Evolutionary conservation across 371 early-diverging fungal species (phyloP), one percentile per base, ranked within the genome.

Genomic region (Saksenaea oblongispora): DNA sequence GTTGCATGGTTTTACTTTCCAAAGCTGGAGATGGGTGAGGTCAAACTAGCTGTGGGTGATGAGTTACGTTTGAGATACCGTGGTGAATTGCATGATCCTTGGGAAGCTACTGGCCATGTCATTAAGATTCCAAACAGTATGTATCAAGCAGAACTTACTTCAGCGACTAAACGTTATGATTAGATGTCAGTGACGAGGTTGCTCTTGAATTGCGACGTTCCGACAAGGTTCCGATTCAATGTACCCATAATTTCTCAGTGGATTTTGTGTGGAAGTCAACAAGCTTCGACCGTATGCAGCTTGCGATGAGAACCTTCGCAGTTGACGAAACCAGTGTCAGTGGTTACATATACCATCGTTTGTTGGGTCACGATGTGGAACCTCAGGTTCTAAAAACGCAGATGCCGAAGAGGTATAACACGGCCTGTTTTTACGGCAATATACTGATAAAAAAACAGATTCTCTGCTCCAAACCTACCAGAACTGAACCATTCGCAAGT

Each of bases 261-360:
- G 98, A 99, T 64, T 98, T 96, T 85, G 96, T 99, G 11, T 99
- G 99, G 99, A 98, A 98, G 76, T 91, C 96, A 13, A 95, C 95
- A 1, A 93, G 95, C 27, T 99, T 96, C 77, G 98, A 98, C 70
- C 88, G 95, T 57, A 98, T 97, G 96, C 96, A 95, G 72, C 73
- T 84, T 51, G 96, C 98, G 2, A 91, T 97, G 92, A 95, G 94
- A 67, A 94, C 89, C 1, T 97, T 97, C 88, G 96, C 98, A 17
- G 88, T 95, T 3, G 95, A 96, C 74, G 96, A 96, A 65, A 89
- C 87, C 0, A 93, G 94, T 28, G 95, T 98, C 26, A 95, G 95
- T 78, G 93, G 93, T 14, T 95, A 96, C 70, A 93, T 99, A 53
- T 96, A 95, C 67, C 98, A 98, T 68, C 89, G 91, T 53, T 76